These are phyloP conservation scores for Hericium coralloides DNA, from an alignment of 768 basidiomycete species.

Conservation along the genomic window DNA sequence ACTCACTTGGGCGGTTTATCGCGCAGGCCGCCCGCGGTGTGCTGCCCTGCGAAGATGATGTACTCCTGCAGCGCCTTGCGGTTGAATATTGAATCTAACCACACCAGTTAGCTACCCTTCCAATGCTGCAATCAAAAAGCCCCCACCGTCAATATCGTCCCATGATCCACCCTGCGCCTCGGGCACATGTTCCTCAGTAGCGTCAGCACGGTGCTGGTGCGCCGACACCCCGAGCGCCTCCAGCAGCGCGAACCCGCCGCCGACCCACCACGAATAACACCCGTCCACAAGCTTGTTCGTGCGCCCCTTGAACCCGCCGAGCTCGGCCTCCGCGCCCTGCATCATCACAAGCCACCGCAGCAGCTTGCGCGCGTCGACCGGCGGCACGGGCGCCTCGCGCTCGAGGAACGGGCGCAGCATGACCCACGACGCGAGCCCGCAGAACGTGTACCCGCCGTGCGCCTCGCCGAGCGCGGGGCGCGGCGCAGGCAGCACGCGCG, in stretches of 20 bases:
- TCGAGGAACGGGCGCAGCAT: constrained; percentile 54
- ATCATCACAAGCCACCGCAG: constrained; percentile 78
- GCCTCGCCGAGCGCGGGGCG: constrained; percentile 88
- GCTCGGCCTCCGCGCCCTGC: constrained; percentile 76
- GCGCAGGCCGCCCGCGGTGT: constrained; percentile 75
- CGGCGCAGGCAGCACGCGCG: constrained; percentile 26
- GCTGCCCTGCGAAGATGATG: constrained; percentile 78
- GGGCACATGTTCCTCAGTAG: constrained; percentile 26
- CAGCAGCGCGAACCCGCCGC: constrained; percentile 74
- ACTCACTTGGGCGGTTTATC: constrained; percentile 94
- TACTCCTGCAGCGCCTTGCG: constrained; percentile 78
- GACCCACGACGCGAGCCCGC: constrained; percentile 79
- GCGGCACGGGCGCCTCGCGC: constrained; percentile 20
- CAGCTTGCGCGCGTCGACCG: constrained; percentile 51
- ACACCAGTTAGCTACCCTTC: neutral
- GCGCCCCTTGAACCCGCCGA: constrained; percentile 88
- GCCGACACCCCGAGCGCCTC: constrained; percentile 44
- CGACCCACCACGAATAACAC: constrained; percentile 99
- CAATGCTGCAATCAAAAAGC: neutral
- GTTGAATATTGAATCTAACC: constrained; percentile 42
- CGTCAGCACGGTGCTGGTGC: constrained; percentile 16
- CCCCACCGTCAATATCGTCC: constrained; percentile 65
- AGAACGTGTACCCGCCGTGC: constrained; percentile 97
- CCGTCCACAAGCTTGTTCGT: constrained; percentile 99
- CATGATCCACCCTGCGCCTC: constrained; percentile 35